phyloP scores from a whole-genome alignment of 805 yeast species.

The Ogataea zsoltii region DNA sequence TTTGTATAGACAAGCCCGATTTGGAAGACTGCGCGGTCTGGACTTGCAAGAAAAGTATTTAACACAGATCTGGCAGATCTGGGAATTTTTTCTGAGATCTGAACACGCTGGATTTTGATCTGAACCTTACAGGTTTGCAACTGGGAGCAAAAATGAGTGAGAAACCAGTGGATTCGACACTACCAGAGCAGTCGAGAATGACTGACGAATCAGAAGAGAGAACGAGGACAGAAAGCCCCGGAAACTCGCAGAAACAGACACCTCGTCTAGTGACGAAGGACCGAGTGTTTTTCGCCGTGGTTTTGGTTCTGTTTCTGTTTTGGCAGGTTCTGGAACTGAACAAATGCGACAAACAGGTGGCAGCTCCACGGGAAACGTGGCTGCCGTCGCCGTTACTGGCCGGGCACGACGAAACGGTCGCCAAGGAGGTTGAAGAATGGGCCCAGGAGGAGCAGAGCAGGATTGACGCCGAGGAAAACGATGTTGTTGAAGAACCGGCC shows the following conservation, averaged over 20 bases:
- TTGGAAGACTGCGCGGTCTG: background rate
- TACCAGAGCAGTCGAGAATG: background rate
- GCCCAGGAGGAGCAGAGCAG: conserved; percentile 3
- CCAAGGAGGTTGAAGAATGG: conserved; percentile 3
- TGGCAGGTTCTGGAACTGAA: background rate
- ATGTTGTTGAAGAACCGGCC: background rate
- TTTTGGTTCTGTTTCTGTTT: background rate
- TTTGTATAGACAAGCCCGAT: background rate
- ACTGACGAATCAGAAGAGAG: too few relatives aligned
- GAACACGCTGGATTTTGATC: background rate
- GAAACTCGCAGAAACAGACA: background rate
- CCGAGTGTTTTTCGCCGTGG: background rate
- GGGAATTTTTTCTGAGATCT: background rate
- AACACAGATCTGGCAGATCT: conserved; percentile 4
- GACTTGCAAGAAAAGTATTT: background rate
- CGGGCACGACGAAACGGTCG: background rate
- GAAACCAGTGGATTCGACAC: background rate
- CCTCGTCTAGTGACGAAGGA: background rate
- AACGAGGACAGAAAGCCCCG: background rate
- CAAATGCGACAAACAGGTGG: background rate
- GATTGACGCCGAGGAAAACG: conserved; percentile 1
- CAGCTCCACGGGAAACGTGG: background rate
- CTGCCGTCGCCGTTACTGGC: background rate
- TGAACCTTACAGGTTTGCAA: background rate
- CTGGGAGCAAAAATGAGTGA: background rate